Evolutionary conservation across 192 early-diverging fungal genomes (phyloP).

Genomic region (Geranomyces variabilis): DNA sequence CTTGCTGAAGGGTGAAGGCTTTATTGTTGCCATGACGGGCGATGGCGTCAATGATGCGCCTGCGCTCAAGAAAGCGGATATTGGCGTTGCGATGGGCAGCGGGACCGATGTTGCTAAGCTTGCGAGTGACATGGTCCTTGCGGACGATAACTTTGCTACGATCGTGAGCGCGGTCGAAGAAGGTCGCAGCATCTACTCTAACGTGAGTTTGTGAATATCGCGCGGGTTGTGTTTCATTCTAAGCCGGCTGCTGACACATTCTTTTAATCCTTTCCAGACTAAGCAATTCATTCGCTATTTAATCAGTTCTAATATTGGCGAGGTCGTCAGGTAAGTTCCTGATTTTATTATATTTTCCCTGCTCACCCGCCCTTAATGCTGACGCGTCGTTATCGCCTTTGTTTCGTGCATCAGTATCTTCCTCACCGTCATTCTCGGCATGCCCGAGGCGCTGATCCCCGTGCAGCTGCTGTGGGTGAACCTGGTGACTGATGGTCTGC

Average conservation of each 20-base stretch:
- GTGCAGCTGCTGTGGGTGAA: slow-evolving; percentile 99
- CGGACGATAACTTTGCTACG: slow-evolving; percentile 99
- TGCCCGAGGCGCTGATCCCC: slow-evolving; percentile 97
- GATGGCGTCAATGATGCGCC: slow-evolving; percentile 99
- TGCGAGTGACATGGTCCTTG: slow-evolving; percentile 97
- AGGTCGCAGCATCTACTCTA: slow-evolving; percentile 97
- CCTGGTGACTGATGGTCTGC: slow-evolving; percentile 95
- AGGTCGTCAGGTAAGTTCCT: slow-evolving; percentile 72
- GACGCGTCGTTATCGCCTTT: no score
- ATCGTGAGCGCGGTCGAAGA: slow-evolving; percentile 97
- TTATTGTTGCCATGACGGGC: slow-evolving; percentile 94
- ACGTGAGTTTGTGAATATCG: slow-evolving; percentile 37
- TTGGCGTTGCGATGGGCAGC: slow-evolving; percentile 98
- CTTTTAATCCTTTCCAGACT: slow-evolving; percentile 45
- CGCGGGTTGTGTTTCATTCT: no score
- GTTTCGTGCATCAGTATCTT: slow-evolving; percentile 69
- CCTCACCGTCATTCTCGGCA: slow-evolving; percentile 91
- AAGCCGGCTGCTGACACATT: no score
- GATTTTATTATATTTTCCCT: no score
- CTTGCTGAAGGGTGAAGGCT: slow-evolving; percentile 80
- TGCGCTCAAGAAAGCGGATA: slow-evolving; percentile 96
- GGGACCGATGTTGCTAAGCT: slow-evolving; percentile 99
- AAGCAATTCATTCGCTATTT: slow-evolving; percentile 99
- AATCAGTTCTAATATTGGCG: slow-evolving; percentile 98
- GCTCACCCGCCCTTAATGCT: no score